A percentile compares a stretch with the other conserved stretches of the same genome.
Conservation (phyloP, 345 rosid species). For the Populus tremula region DNA sequence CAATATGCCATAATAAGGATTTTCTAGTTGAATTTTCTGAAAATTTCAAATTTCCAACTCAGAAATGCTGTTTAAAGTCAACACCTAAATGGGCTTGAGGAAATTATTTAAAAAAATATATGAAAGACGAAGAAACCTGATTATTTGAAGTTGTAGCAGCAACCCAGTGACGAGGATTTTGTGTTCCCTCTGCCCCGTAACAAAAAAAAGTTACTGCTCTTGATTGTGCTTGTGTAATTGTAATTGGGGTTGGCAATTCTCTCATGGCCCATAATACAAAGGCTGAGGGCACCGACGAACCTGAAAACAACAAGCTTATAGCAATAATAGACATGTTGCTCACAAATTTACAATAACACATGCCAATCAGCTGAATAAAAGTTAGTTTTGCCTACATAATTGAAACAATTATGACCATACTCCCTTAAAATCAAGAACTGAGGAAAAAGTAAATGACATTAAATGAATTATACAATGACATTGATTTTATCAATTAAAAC, state of each 20-base stretch:
- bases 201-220: conserved; percentile 37
- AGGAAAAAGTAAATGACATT: background rate
- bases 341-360: background rate
- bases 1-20: background rate
- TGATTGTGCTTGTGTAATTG: conserved; percentile 37
- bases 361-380: background rate
- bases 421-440: background rate
- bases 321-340: background rate
- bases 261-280: conserved; percentile 60
- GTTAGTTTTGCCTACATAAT: background rate
- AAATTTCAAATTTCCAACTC: background rate
- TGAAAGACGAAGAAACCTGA: conserved; percentile 36
- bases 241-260: conserved; percentile 40
- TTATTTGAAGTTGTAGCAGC: conserved; percentile 39
- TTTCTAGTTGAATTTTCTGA: background rate
- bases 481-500: background rate
- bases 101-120: background rate
- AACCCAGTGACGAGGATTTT: conserved; percentile 39
- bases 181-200: conserved; percentile 27
- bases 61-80: background rate
- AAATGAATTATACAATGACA: too few relatives aligned
- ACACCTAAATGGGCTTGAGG: background rate
- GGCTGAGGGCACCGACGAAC: conserved; percentile 66
- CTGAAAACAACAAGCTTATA: conserved; percentile 20
- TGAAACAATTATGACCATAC: background rate